Percentiles rank a stretch among this genome's conserved stretches.
Evolutionary conservation across 2,329 filamentous ascomycete species (phyloP).

Genomic region (Sclerotinia glacialis): DNA sequence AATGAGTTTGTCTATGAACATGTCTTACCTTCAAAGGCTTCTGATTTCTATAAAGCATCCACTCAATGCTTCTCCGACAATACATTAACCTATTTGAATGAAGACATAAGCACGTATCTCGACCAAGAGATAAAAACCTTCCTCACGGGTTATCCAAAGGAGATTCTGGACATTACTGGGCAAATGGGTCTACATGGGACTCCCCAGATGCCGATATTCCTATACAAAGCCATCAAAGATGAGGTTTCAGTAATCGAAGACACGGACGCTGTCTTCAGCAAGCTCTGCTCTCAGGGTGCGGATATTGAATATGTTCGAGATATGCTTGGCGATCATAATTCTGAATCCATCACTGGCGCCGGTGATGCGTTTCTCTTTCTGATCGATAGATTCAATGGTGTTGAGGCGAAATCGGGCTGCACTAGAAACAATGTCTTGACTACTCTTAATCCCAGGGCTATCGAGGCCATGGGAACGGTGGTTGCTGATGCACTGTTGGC

Average conservation of each 20-base stretch:
- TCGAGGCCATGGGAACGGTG: background rate
- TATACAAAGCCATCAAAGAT: slow-evolving; percentile 50
- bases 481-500: slow-evolving; percentile 12
- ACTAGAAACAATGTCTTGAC: slow-evolving; percentile 6
- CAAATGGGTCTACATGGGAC: slow-evolving; percentile 40
- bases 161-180: background rate
- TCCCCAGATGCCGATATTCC: slow-evolving; percentile 48
- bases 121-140: slow-evolving; percentile 38
- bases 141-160: background rate
- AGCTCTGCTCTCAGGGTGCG: slow-evolving; percentile 44
- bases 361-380: slow-evolving; percentile 40
- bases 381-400: slow-evolving; percentile 24
- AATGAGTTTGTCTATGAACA: slow-evolving; percentile 19
- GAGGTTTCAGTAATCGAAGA: slow-evolving; percentile 45
- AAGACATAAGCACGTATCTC: slow-evolving; percentile 46
- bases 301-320: slow-evolving; percentile 47
- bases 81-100: slow-evolving; percentile 35
- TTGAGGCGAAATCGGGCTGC: background rate
- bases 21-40: slow-evolving; percentile 34
- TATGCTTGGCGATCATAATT: slow-evolving; percentile 44
- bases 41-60: slow-evolving; percentile 37
- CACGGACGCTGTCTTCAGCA: slow-evolving; percentile 45
- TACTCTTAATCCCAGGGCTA: background rate
- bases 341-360: slow-evolving; percentile 40
- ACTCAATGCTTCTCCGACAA: slow-evolving; percentile 36